phyloP scores from a whole-genome alignment of 805 yeast genomes.

The Ascoidea asiatica region DNA sequence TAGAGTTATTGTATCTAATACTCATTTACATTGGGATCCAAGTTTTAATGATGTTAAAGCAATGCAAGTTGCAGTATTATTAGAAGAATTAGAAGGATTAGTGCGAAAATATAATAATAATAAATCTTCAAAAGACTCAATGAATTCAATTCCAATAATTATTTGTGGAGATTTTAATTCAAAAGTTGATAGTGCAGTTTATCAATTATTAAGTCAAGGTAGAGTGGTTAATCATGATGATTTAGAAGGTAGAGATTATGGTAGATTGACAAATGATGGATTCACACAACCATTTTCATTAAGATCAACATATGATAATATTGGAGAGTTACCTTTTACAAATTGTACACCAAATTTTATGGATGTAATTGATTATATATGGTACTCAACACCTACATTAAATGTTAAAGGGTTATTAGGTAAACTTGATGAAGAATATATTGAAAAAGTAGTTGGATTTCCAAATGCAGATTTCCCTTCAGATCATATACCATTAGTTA shows the following conservation, averaged over 20 bases:
- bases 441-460: slow-evolving; percentile 70
- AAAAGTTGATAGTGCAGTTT: slow-evolving; percentile 76
- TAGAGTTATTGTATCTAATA: slow-evolving; percentile 63
- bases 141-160: slow-evolving; percentile 57
- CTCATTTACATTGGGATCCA: slow-evolving; percentile 99
- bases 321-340: slow-evolving; percentile 89
- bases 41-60: slow-evolving; percentile 91
- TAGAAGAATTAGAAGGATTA: slow-evolving; percentile 72
- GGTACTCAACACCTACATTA: slow-evolving; percentile 79
- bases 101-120: slow-evolving; percentile 30
- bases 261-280: slow-evolving; percentile 81
- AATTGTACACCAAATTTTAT: slow-evolving; percentile 90
- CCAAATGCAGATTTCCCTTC: slow-evolving; percentile 92
- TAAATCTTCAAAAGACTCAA: slow-evolving; percentile 25
- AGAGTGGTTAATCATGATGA: slow-evolving; percentile 68
- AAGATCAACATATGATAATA: slow-evolving; percentile 70
- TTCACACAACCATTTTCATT: slow-evolving; percentile 70
- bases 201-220: slow-evolving; percentile 77
- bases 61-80: slow-evolving; percentile 81
- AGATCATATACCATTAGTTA: slow-evolving; percentile 82
- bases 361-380: slow-evolving; percentile 86
- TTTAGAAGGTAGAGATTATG: slow-evolving; percentile 78
- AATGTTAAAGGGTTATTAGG: slow-evolving; percentile 81
- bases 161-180: slow-evolving; percentile 97
- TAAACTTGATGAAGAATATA: slow-evolving; percentile 66